Evolutionary conservation across 2,329 filamentous ascomycete species (phyloP), one percentile per base, ranked within the genome.

Genomic region (Cercospora zeae-maydis): DNA sequence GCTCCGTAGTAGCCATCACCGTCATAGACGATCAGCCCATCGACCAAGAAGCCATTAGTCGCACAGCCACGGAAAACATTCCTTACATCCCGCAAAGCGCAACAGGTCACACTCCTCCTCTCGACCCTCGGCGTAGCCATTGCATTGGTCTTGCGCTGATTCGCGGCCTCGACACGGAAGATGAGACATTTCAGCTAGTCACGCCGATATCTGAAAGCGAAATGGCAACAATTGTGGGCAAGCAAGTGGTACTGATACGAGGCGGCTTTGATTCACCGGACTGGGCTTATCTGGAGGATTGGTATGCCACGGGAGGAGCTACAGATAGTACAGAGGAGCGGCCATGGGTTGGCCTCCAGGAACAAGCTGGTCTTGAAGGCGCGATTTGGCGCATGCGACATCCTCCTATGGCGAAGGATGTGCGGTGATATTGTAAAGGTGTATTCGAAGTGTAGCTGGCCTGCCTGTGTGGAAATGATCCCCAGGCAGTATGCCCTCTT

Each of bases 241-340:
- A 62, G 37, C 77, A 80, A 14, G 77, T 90, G 14, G 83, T 90
- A 2, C 78, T 92, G 3, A 82, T 91, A 0, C 83, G 87, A 59
- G 89, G 89, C 2, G 87, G 84, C 67, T 85, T 90, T 60, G 89
- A 91, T 69, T 77, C 84, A 1, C 87, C 88, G 0, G 85, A 81
- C 2, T 91, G 88, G 88, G 86, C 87, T 1, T 90, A 89, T 65
- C 84, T 84, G 0, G 88, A 91, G 71, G 84, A 88, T 36, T 67
- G 87, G 14, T 82, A 86, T 66, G 63, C 64, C 2, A n/a, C 33
- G 16, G 62, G 51, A 16, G 42, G 24, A 10, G 19, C 9, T 1
- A 53, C 30, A 14, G 61, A 62, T 11, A 59, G 58, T 9, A 59
- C 65, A 3, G 64, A 58, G 16, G 67, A 67, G 3, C 59, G 70